Percentiles rank a stretch among this genome's conserved stretches.
phyloP scores from a whole-genome alignment of 768 basidiomycete species.

The Austroboletus eburneus region DNA sequence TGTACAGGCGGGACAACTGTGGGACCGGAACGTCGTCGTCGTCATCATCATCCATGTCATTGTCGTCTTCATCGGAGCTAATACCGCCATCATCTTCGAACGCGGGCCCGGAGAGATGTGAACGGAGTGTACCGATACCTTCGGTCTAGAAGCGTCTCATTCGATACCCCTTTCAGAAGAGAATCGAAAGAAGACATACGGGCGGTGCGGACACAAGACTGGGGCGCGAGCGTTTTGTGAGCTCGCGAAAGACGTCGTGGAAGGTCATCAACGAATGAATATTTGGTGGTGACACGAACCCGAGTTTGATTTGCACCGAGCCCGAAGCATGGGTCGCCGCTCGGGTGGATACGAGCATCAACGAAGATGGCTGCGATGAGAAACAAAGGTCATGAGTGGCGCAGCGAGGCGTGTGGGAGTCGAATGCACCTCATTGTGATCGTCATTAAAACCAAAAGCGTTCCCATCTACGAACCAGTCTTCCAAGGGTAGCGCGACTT shows the following conservation, averaged over 20 bases:
- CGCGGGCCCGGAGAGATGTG: constrained; percentile 48
- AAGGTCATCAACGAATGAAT: constrained; percentile 44
- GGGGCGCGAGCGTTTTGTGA: constrained; percentile 59
- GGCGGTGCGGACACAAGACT: constrained; percentile 75
- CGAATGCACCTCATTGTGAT: constrained; percentile 60
- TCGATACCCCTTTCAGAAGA: neutral
- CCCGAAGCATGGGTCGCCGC: constrained; percentile 46
- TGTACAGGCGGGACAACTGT: constrained; percentile 21
- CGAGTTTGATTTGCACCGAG: constrained; percentile 56
- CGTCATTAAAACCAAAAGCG: constrained; percentile 52
- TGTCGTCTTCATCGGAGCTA: constrained; percentile 49
- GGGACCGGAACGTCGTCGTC: constrained; percentile 31
- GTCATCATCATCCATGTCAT: constrained; percentile 26
- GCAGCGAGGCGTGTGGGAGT: neutral
- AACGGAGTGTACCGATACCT: constrained; percentile 80
- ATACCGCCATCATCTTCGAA: constrained; percentile 79
- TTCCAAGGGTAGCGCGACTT: constrained; percentile 70
- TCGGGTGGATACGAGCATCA: constrained; percentile 46
- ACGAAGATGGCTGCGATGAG: constrained; percentile 40
- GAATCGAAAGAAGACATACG: constrained; percentile 39
- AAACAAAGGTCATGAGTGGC: neutral
- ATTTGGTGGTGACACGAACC: constrained; percentile 48
- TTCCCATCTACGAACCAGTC: constrained; percentile 65
- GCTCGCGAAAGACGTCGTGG: constrained; percentile 57
- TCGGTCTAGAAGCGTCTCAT: constrained; percentile 52